A percentile compares a stretch with the other conserved stretches of the same genome.
These are phyloP conservation scores for Begonia loranthoides DNA, from an alignment of 306 rosid species.

Conservation along the genomic window DNA sequence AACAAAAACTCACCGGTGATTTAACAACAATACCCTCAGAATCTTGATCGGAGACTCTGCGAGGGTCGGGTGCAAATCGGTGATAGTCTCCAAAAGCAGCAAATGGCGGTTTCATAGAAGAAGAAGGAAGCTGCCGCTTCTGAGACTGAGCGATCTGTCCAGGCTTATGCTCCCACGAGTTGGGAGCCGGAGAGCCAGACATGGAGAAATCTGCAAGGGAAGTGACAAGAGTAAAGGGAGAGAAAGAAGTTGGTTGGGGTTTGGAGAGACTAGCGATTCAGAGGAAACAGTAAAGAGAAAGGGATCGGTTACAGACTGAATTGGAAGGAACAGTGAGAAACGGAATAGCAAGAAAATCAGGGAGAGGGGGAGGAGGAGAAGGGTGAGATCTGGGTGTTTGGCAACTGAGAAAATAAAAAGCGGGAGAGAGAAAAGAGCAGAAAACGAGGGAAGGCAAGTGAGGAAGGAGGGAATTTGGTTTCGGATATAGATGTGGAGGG, in stretches of 20 bases:
- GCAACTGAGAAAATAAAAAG: slow-evolving; percentile 37
- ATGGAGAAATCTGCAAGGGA: slow-evolving; percentile 19
- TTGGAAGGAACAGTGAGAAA: slow-evolving; percentile 12
- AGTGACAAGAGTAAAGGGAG: background rate
- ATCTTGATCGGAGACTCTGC: slow-evolving; percentile 32
- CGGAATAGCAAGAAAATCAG: slow-evolving; percentile 9
- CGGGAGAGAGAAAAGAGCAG: slow-evolving; percentile 60
- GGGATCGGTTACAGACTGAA: slow-evolving; percentile 17
- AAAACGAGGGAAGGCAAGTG: slow-evolving; percentile 59
- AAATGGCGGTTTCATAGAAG: slow-evolving; percentile 68
- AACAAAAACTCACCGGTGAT: slow-evolving; percentile 37
- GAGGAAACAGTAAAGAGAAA: background rate
- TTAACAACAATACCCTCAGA: slow-evolving; percentile 50
- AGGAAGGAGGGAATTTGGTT: slow-evolving; percentile 86
- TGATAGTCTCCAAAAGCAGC: slow-evolving; percentile 62
- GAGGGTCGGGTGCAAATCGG: slow-evolving; percentile 53
- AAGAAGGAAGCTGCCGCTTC: slow-evolving; percentile 63
- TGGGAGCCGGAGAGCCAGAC: slow-evolving; percentile 48
- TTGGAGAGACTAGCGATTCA: background rate
- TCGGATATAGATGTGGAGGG: slow-evolving; percentile 95
- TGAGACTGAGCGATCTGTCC: slow-evolving; percentile 54
- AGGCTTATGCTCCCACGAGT: slow-evolving; percentile 23
- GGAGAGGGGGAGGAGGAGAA: slow-evolving; percentile 2
- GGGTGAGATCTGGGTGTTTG: slow-evolving; percentile 47
- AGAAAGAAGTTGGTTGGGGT: slow-evolving; percentile 9